Evolutionary conservation across 108 stramenopile genomes (phyloP), one percentile per base, ranked within the genome.

Genomic region (Pseudonitzschia multistriata): DNA sequence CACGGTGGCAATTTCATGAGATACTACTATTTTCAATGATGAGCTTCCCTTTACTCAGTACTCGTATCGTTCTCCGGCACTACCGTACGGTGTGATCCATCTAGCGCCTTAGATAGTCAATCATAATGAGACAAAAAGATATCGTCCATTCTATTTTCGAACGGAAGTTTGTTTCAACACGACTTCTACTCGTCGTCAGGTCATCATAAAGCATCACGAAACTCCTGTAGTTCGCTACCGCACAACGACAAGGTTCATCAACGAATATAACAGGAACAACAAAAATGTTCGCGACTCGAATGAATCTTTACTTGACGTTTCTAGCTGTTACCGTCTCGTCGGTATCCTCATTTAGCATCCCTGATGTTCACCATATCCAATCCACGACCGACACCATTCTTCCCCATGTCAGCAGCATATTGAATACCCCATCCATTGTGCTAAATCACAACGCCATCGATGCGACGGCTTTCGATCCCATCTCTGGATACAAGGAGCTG

Each of bases 401-500:
- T 21, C 31, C 31, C 13, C 33, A 37, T 2, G 34, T 2, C 29
- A 35, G 33, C 33, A 59, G 34, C 19, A 30, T 33, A 0, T 13
- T 59, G 28, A 59, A 33, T 15, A 33, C 35, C 33, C 33, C 57
- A 14, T 14, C 11, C 6, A 19, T 33, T 21, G 21, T 52, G 10
- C 50, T 24, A 22, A 29, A 60, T 7, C 10, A 29, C 30, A 35
- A 29, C 59, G 8, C 11, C 25, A 8, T 31, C 30, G 30, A 29
- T 21, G 47, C 63, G 27, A 11, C 37, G 14, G 0, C 8, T 15
- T 45, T 73, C 66, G 72, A 73, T 49, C 56, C 76, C 14, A 54
- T 81, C 21, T 28, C 59, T 27, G 49, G 53, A 1, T 88, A 88
- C 69, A 84, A 78, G 67, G 31, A 80, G 17, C 30, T 63, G 2